phyloP scores from a whole-genome alignment of 179 eudicot genomes.

The Actinidia polygama region DNA sequence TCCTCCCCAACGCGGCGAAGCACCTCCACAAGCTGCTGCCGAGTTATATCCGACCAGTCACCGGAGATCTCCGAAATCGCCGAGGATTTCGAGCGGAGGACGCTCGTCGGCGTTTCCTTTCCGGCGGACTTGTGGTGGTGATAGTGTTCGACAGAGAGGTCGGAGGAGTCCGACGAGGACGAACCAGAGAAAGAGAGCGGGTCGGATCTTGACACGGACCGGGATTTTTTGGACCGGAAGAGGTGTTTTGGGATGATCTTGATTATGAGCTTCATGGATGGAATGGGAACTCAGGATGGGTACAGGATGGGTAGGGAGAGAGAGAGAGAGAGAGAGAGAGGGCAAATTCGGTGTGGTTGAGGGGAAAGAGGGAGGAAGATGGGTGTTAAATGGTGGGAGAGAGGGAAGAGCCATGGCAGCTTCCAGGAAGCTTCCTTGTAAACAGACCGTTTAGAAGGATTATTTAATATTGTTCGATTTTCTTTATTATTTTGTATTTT shows the following conservation, averaged over 20 bases:
- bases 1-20: constrained; percentile 41
- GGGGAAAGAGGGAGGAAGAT: constrained; percentile 19
- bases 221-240: constrained; percentile 46
- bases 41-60: constrained; percentile 32
- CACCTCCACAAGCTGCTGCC: constrained; percentile 47
- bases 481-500: background rate
- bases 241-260: constrained; percentile 46
- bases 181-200: constrained; percentile 45
- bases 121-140: background rate
- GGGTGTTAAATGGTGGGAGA: constrained; percentile 19
- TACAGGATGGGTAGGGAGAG: background rate
- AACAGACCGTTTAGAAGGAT: background rate
- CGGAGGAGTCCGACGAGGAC: constrained; percentile 25
- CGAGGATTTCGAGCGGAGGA: background rate
- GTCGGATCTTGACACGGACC: constrained; percentile 50
- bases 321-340: constrained; percentile 14
- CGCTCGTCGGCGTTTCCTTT: background rate
- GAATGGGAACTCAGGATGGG: background rate
- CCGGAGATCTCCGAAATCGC: background rate
- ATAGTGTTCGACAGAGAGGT: background rate
- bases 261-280: constrained; percentile 41
- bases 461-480: background rate
- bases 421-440: constrained; percentile 68
- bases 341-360: constrained; percentile 24
- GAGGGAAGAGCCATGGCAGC: constrained; percentile 29